Evolutionary conservation across 202 grass and related monocot genomes (phyloP).

Genomic region (Miscanthus sacchariflorus): DNA sequence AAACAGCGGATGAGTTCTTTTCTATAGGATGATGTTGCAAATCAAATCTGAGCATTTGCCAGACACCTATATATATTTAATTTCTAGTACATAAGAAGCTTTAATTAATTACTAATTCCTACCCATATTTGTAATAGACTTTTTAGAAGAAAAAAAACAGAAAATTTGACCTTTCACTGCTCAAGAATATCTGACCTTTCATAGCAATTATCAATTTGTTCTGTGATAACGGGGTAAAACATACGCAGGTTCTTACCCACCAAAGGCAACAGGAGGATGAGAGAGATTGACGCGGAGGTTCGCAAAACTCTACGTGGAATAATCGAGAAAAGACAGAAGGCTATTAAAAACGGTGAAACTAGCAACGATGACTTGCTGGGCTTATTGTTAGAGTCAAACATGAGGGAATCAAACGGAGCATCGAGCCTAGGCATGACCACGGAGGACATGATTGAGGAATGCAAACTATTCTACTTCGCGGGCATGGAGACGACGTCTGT

Average conservation of each 20-base stretch:
- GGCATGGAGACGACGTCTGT: conserved; percentile 79
- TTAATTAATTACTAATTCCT: no score
- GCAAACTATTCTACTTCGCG: conserved; percentile 84
- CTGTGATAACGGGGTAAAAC: neutral
- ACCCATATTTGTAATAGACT: no score
- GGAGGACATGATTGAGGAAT: conserved; percentile 76
- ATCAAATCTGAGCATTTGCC: no score
- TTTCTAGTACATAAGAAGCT: no score
- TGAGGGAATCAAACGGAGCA: conserved; percentile 44
- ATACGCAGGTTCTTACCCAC: conserved; percentile 75
- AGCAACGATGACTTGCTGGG: conserved; percentile 65
- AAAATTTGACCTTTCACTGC: no score
- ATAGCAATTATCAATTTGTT: neutral
- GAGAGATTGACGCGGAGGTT: conserved; percentile 53
- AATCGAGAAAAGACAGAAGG: conserved; percentile 57
- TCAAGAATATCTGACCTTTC: no score
- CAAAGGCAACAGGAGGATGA: conserved; percentile 63
- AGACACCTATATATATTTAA: no score
- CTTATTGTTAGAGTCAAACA: conserved; percentile 71
- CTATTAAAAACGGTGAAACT: conserved; percentile 52
- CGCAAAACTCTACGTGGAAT: conserved; percentile 51
- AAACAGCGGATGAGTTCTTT: no score
- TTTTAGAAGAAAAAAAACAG: no score
- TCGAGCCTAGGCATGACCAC: conserved; percentile 51
- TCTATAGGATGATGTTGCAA: no score